Evolutionary conservation across 192 early-diverging fungal genomes (phyloP), one percentile per base, ranked within the genome.

Genomic region (Backusella tarrabulga): DNA sequence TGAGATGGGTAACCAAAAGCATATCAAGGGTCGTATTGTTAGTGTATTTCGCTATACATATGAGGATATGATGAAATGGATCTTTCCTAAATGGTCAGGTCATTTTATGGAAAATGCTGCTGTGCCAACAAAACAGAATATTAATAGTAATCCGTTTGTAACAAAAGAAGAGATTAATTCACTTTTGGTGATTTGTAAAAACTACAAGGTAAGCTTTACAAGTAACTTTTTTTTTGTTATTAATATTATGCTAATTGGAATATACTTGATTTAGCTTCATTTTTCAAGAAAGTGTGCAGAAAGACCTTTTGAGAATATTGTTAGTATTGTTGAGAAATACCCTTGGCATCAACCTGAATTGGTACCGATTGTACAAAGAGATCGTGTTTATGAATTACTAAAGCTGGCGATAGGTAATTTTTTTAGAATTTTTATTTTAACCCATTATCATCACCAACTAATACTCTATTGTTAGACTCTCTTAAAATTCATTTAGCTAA

Each of bases 291-390:
- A 92, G 60, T 92, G 91, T 74, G 89, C 91, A 1, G 90, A 91
- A 73, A 80, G 92, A 11, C 93, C 93, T 17, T 95, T 93, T 81
- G 91, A 94, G 52, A 93, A 90, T 72, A 90, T 95, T n/a, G 87
- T 92, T 32, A 90, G 90, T 0, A 87, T 93, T 40, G 23, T 95
- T 34, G 74, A 80, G 38, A 95, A 94, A 75, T 87, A 93, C 34
- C 92, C 94, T 14, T 95, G 93, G 92, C 88, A 94, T 70, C 83
- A 89, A 60, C 79, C 88, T 0, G 74, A 91, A 52, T 72, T 85
- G 7, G 85, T 94, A 29, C 77, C 86, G 0, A 90, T 88, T 2
- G 72, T 91, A 14, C 94, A 95, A 72, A 82, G 93, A 14, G 93
- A 95, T 74, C 91, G 92, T 74, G 84, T 95, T 41, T 95, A 75